Conservation (phyloP, 2,329 filamentous ascomycete genomes). For the Helminthosporium solani region DNA sequence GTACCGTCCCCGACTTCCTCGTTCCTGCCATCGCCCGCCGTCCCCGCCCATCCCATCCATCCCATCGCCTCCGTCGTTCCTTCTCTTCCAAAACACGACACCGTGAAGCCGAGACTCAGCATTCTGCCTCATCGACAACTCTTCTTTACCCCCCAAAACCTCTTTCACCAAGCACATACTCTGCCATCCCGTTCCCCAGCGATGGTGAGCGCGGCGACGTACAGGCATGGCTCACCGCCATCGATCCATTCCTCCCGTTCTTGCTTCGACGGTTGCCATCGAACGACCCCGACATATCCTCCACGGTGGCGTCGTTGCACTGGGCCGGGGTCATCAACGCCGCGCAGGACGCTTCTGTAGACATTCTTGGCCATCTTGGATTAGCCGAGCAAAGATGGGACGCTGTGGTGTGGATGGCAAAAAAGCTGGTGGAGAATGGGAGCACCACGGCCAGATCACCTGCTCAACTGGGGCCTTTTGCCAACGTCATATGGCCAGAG, state of each 20-base stretch:
- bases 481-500: slow-evolving; percentile 20
- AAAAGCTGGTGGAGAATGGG: slow-evolving; percentile 43
- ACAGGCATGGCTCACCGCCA: slow-evolving; percentile 34
- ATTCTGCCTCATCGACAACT: no score
- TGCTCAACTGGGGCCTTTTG: slow-evolving; percentile 16
- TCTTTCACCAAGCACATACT: slow-evolving; percentile 5
- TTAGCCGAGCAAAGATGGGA: slow-evolving; percentile 45
- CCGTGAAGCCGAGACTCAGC: no score
- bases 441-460: slow-evolving; percentile 12
- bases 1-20: slow-evolving; percentile 35
- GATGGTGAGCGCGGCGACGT: slow-evolving; percentile 25
- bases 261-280: slow-evolving; percentile 26
- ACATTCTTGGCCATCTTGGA: slow-evolving; percentile 45
- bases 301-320: slow-evolving; percentile 26
- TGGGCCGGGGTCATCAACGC: slow-evolving; percentile 27
- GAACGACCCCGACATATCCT: slow-evolving; percentile 10
- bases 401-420: slow-evolving; percentile 49
- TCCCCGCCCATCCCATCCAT: no score
- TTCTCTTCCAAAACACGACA: slow-evolving; percentile 28
- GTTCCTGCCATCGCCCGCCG: slow-evolving; percentile 31
- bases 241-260: slow-evolving; percentile 42
- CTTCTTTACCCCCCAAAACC: slow-evolving; percentile 12
- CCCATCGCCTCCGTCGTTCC: no score
- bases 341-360: slow-evolving; percentile 33
- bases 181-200: slow-evolving; percentile 24